Conservation (phyloP, 148 eudicot species). For the Fallopia convolvulus region DNA sequence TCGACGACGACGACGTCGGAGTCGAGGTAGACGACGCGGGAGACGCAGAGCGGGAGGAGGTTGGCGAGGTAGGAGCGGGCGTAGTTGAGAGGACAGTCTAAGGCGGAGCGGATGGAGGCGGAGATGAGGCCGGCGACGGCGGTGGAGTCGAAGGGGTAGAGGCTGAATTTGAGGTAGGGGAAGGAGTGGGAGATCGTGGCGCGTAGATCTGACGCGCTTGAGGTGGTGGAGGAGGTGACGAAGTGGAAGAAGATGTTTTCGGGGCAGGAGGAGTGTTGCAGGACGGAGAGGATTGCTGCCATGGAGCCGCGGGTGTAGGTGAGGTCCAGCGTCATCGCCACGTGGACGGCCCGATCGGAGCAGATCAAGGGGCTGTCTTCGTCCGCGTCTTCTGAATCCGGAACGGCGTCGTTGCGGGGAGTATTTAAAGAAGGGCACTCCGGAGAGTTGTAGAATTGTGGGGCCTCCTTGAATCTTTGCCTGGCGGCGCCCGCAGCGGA, state of each 20-base stretch:
- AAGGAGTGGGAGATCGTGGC: slow-evolving; percentile 42
- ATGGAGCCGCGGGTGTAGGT: slow-evolving; percentile 80
- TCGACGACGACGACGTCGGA: slow-evolving; percentile 65
- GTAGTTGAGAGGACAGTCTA: slow-evolving; percentile 74
- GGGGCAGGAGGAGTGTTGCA: slow-evolving; percentile 80
- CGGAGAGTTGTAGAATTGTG: slow-evolving; percentile 59
- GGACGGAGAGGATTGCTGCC: slow-evolving; percentile 72
- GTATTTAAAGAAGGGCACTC: slow-evolving; percentile 32
- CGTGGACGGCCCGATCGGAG: slow-evolving; percentile 52
- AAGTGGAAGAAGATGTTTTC: slow-evolving; percentile 67
- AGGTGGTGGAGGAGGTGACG: slow-evolving; percentile 36
- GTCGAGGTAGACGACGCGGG: slow-evolving; percentile 57
- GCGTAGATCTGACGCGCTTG: slow-evolving; percentile 29
- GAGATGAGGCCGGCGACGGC: slow-evolving; percentile 58
- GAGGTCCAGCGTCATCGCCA: slow-evolving; percentile 77
- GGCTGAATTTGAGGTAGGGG: slow-evolving; percentile 49
- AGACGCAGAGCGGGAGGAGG: slow-evolving; percentile 45
- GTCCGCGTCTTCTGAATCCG: slow-evolving; percentile 2
- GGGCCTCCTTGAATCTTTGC: slow-evolving; percentile 60
- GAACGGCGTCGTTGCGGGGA: slow-evolving; percentile 54
- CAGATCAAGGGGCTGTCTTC: slow-evolving; percentile 15
- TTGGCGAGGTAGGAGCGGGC: slow-evolving; percentile 57
- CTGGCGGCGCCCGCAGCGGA: not conserved
- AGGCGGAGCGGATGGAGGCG: slow-evolving; percentile 75
- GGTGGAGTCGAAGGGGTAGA: slow-evolving; percentile 49